Evolutionary conservation across 805 yeast species (phyloP).

Genomic region (Lipomyces kockii): DNA sequence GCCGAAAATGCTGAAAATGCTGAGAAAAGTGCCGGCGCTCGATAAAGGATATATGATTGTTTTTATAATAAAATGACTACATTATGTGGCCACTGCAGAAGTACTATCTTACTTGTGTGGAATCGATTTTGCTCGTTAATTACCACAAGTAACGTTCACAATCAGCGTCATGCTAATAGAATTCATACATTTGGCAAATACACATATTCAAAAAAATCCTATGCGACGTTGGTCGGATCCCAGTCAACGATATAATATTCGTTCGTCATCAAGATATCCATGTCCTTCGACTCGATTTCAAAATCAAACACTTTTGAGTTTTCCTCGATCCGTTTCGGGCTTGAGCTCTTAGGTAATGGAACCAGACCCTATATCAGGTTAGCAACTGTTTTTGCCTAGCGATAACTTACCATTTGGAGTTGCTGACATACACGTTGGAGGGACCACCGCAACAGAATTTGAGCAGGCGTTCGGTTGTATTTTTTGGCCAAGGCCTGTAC

Average conservation of each 20-base stretch:
- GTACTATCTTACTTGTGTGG: background rate
- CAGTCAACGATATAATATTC: conserved; percentile 45
- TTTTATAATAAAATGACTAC: background rate
- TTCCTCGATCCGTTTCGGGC: conserved; percentile 54
- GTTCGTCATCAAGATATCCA: conserved; percentile 41
- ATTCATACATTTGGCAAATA: background rate
- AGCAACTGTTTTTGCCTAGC: conserved; percentile 36
- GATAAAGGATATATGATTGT: background rate
- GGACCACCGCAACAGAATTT: conserved; percentile 71
- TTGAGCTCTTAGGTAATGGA: conserved; percentile 70
- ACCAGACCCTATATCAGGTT: conserved; percentile 50
- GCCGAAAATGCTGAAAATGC: background rate
- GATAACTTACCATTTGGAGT: conserved; percentile 40
- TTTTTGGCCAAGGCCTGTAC: conserved; percentile 54
- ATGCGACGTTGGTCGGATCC: conserved; percentile 45
- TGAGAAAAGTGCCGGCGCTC: background rate
- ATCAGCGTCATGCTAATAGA: background rate
- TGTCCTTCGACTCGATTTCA: conserved; percentile 42
- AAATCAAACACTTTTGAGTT: conserved; percentile 64
- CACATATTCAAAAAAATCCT: background rate
- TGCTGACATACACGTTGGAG: conserved; percentile 43
- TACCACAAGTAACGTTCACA: background rate
- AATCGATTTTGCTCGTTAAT: background rate
- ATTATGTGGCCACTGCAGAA: background rate
- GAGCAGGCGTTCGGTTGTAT: conserved; percentile 59